Conservation (phyloP, 495 filamentous ascomycete genomes). For the Lophiostoma macrostomum region DNA sequence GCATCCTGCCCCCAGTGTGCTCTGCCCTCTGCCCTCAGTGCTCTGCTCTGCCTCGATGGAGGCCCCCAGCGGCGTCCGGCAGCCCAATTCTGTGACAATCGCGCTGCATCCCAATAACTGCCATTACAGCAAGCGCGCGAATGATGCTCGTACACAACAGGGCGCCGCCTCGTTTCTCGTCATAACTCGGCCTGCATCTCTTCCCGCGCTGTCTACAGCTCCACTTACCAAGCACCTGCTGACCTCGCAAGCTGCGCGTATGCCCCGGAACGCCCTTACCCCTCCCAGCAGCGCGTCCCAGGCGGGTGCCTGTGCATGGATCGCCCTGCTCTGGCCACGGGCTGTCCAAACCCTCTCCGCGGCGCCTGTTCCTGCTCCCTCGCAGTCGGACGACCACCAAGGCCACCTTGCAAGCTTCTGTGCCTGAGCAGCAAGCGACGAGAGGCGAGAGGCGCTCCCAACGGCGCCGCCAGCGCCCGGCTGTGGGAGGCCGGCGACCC, state of each 20-base stretch:
- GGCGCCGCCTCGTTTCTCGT: slow-evolving; percentile 3
- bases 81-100: too few relatives aligned
- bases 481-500: not conserved
- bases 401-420: not conserved
- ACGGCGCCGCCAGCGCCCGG: slow-evolving; percentile 15
- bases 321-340: not conserved
- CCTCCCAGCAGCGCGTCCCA: not conserved
- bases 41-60: too few relatives aligned
- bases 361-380: not conserved
- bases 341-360: too few relatives aligned
- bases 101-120: too few relatives aligned
- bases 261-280: not conserved
- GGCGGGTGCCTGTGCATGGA: not conserved
- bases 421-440: slow-evolving; percentile 24
- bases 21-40: too few relatives aligned
- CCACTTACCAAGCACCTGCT: slow-evolving; percentile 3
- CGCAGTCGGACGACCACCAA: too few relatives aligned
- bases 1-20: too few relatives aligned
- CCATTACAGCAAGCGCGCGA: too few relatives aligned
- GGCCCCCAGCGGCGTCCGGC: too few relatives aligned
- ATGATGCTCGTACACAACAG: slow-evolving; percentile 13
- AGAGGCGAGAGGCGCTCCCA: slow-evolving; percentile 7
- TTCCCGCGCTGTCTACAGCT: too few relatives aligned
- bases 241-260: slow-evolving; percentile 8
- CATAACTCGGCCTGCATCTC: slow-evolving; percentile 5